Percentiles rank a stretch among this genome's conserved stretches.
phyloP scores from a whole-genome alignment of 371 early-diverging fungal species.

The Rhizomucor pusillus region DNA sequence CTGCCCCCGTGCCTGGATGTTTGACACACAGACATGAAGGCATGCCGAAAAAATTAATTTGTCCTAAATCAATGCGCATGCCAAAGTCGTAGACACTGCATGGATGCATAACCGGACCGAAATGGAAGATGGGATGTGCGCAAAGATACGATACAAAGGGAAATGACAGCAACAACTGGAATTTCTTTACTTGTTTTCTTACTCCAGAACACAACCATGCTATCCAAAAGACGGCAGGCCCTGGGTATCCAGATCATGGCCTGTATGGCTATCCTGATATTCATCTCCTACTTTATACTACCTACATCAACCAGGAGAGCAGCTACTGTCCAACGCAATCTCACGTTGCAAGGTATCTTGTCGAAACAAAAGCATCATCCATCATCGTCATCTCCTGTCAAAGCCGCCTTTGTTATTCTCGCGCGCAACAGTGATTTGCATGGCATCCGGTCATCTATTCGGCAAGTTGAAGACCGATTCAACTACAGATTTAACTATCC shows the following conservation, averaged over 20 bases:
- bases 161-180: not conserved
- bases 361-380: not conserved
- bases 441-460: constrained; percentile 64
- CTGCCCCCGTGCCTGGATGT: too few species aligned
- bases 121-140: too few species aligned
- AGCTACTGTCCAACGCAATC: not conserved
- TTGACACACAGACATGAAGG: too few species aligned
- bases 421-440: constrained; percentile 76
- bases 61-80: too few species aligned
- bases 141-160: too few species aligned
- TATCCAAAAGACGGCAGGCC: constrained; percentile 27
- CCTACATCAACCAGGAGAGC: constrained; percentile 1
- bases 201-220: constrained; percentile 5
- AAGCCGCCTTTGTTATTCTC: constrained; percentile 66
- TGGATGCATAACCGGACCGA: too few species aligned
- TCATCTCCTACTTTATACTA: constrained; percentile 14
- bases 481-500: constrained; percentile 85
- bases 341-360: not conserved
- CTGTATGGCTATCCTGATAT: constrained; percentile 13
- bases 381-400: constrained; percentile 14
- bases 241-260: constrained; percentile 18
- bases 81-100: too few species aligned
- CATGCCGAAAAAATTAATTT: too few species aligned
- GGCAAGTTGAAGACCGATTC: constrained; percentile 80
- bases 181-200: not conserved